Evolutionary conservation across 2,329 filamentous ascomycete species (phyloP).

Genomic region (Cladosporium sp.): DNA sequence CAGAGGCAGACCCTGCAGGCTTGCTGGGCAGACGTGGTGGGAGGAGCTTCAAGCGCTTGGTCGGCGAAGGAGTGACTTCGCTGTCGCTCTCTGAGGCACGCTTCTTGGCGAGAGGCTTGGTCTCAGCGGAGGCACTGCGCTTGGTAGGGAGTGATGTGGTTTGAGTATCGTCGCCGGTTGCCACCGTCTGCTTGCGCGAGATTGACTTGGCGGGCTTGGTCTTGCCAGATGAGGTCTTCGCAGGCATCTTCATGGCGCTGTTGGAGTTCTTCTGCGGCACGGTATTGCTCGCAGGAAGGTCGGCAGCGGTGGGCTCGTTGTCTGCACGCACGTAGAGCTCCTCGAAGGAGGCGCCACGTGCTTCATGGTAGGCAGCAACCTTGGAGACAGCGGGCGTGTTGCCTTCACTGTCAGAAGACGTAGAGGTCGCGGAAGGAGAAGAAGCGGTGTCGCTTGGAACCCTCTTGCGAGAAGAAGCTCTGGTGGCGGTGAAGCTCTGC

Average conservation of each 20-base stretch:
- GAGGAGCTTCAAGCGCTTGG: not conserved
- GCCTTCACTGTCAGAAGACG: not conserved
- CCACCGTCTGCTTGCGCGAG: not conserved
- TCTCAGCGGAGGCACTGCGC: not conserved
- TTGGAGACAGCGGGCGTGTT: not conserved
- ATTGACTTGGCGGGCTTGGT: not conserved
- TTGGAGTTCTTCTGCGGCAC: not conserved
- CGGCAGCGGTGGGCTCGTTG: not conserved
- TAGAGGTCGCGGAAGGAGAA: not conserved
- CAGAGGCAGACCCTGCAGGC: not conserved
- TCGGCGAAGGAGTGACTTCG: not conserved
- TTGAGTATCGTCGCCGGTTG: not conserved
- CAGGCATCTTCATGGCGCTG: not conserved
- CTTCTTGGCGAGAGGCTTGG: not conserved
- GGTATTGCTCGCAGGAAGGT: not conserved
- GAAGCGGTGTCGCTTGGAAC: not conserved
- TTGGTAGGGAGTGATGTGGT: not conserved
- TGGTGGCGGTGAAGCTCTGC: not conserved
- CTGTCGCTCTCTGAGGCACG: not conserved
- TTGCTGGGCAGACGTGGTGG: not conserved
- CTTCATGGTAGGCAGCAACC: conserved; percentile 10
- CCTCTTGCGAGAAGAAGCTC: not conserved
- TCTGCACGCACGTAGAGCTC: conserved; percentile 1
- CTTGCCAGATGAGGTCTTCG: not conserved
- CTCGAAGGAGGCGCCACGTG: conserved; percentile 10